Conservation (phyloP, 345 rosid species). For the Eucalyptus cladocalyx region DNA sequence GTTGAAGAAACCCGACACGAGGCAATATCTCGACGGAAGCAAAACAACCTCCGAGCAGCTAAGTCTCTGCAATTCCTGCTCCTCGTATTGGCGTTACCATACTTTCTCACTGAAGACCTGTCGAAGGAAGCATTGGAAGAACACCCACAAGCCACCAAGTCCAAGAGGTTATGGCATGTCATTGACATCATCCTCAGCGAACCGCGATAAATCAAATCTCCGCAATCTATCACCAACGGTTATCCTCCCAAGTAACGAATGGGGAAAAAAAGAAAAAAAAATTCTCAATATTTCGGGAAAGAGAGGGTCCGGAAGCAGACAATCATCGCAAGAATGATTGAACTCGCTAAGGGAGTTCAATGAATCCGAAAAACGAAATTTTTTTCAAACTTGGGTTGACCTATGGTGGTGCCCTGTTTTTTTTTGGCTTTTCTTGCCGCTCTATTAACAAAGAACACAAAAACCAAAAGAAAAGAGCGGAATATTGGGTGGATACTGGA, state of each 20-base stretch:
- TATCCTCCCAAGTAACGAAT: background rate
- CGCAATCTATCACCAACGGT: background rate
- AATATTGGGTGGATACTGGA: slow-evolving; percentile 32
- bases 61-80: slow-evolving; percentile 7
- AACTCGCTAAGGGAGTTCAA: background rate
- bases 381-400: background rate
- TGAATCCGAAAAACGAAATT: background rate
- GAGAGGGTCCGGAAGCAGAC: background rate
- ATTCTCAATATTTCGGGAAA: background rate
- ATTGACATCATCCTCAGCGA: slow-evolving; percentile 50
- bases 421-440: background rate
- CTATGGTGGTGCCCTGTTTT: background rate
- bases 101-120: slow-evolving; percentile 17
- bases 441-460: background rate
- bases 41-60: slow-evolving; percentile 30
- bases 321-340: background rate
- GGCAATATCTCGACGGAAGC: slow-evolving; percentile 27
- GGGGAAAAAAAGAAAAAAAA: background rate
- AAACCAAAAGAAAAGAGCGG: background rate
- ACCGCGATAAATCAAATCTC: slow-evolving; percentile 8
- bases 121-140: slow-evolving; percentile 41
- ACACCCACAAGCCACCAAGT: slow-evolving; percentile 50
- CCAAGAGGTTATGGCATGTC: slow-evolving; percentile 58
- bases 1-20: slow-evolving; percentile 48
- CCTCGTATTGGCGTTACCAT: slow-evolving; percentile 10